Evolutionary conservation across 2,329 filamentous ascomycete genomes (phyloP), one percentile per base, ranked within the genome.

Genomic region (Pestalotiopsis fici): DNA sequence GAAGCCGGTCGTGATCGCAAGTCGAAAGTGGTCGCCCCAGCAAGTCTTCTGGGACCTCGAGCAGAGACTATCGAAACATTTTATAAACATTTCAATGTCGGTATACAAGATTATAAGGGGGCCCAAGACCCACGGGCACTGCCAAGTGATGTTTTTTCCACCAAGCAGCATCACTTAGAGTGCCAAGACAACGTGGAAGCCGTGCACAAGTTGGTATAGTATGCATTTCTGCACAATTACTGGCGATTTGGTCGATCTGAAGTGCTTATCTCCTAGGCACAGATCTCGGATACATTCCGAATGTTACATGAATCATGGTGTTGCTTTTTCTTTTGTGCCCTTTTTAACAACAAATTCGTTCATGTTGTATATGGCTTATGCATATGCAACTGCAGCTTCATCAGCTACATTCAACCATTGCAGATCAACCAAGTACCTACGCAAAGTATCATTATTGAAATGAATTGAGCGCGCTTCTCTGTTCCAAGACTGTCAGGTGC

Each of bases 151-250:
- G 18, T n/a, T 60, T 60, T 60, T 27, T 60, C 57, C 57, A 60
- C 57, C 57, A 60, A 60, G 57, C 57, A 60, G 57, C 57, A 35
- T 60, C 57, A 60, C 57, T 39, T 21, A 60, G 37, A 60, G 28
- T 60, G 57, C 57, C 57, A 60, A 60, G 57, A 37, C 57, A 21
- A 60, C 23, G 31, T 35, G 5, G n/a, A 31, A 21, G 9, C 28
- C 28, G 15, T n/a, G 27, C 57, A 35, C 43, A 50, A 23, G n/a
- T 3, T 50, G 6, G 43, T 50, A 50, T 50, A 7, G 18, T n/a
- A n/a, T 3, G 21, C 43, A 12, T 50, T 50, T 35, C 5, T 50
- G 43, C 43, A 11, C 18, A 50, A 50, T 50, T 3, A 23, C 21
- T 50, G 43, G 43, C 3, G 18, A 50, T 50, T n/a, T 2, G n/a